phyloP scores from a whole-genome alignment of 352 stramenopile genomes.

The Phytophthora aleatoria region DNA sequence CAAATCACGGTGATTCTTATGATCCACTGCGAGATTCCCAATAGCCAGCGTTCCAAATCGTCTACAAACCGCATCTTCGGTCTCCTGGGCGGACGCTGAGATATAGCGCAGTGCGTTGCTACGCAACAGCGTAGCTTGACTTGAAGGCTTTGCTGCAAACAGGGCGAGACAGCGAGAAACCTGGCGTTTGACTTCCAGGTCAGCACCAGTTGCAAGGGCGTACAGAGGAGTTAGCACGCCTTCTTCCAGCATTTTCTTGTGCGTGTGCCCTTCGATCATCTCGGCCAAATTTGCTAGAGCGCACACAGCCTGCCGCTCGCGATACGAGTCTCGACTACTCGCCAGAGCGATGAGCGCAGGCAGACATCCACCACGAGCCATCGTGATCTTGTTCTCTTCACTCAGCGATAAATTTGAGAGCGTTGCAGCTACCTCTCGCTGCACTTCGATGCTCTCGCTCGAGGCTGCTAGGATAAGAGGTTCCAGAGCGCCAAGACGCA shows the following conservation, averaged over 20 bases:
- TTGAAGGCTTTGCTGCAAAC: slow-evolving; percentile 93
- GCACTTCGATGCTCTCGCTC: slow-evolving; percentile 93
- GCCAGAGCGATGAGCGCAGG: slow-evolving; percentile 91
- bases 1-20: slow-evolving; percentile 91
- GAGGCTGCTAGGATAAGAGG: slow-evolving; percentile 92
- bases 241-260: slow-evolving; percentile 96
- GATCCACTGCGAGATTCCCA: slow-evolving; percentile 90
- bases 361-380: slow-evolving; percentile 93
- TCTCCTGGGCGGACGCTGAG: slow-evolving; percentile 80
- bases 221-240: slow-evolving; percentile 91
- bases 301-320: slow-evolving; percentile 93
- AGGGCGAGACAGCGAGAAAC: slow-evolving; percentile 93
- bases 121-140: slow-evolving; percentile 87
- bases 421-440: slow-evolving; percentile 94
- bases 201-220: slow-evolving; percentile 64
- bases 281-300: slow-evolving; percentile 96
- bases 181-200: slow-evolving; percentile 92
- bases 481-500: slow-evolving; percentile 93
- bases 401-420: slow-evolving; percentile 95
- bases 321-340: slow-evolving; percentile 85
- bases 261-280: slow-evolving; percentile 95
- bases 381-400: slow-evolving; percentile 96
- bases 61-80: slow-evolving; percentile 82
- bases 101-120: slow-evolving; percentile 90
- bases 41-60: slow-evolving; percentile 93